Evolutionary conservation across 176 grass and related monocot species (phyloP), one percentile per base, ranked within the genome.

Genomic region (Aegilops umbellulata): DNA sequence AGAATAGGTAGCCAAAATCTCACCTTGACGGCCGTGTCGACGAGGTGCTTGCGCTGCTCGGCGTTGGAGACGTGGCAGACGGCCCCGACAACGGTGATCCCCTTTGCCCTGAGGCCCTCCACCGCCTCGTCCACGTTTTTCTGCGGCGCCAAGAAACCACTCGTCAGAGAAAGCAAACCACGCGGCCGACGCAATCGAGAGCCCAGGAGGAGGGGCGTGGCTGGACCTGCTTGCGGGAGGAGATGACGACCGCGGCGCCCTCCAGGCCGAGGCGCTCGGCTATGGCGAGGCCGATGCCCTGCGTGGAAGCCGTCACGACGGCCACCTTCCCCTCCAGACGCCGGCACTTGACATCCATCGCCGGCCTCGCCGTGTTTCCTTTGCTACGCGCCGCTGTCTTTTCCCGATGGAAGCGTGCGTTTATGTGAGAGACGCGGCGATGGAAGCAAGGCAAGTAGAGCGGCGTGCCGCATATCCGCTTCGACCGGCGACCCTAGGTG

Each of bases 81-180:
- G 55, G 82, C 65, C 38, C 96, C 93, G 2, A 88, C 81, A 11
- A 77, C 93, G 68, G 91, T 87, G 79, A 98, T 85, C 36, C 96
- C 96, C 82, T 95, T 91, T 2, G 92, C 86, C 63, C 26, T 88
- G 80, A 98, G 96, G 51, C 65, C 69, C 82, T 84, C 79, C 60
- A 83, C 92, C 69, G 93, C 96, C 68, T 95, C 93, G 82, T 94
- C 88, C 12, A 98, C 96, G 83, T 98, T 98, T 78, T 94, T 94
- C 95, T 98, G 91, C 86, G 82, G 27, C 60, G 32, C 26, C 12
- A 62, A 20, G 74, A 72, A 26, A 14, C 16, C 65, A 31, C 9
- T 87, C 27, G 0, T 76, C 26, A 76, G 74, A 84, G 60, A 51
- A 27, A 20, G 27, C 16, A 13, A 5, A 32, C 5, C 23, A 12